phyloP scores from a whole-genome alignment of 208 protist genomes.

The Crithidia acanthocephali region DNA sequence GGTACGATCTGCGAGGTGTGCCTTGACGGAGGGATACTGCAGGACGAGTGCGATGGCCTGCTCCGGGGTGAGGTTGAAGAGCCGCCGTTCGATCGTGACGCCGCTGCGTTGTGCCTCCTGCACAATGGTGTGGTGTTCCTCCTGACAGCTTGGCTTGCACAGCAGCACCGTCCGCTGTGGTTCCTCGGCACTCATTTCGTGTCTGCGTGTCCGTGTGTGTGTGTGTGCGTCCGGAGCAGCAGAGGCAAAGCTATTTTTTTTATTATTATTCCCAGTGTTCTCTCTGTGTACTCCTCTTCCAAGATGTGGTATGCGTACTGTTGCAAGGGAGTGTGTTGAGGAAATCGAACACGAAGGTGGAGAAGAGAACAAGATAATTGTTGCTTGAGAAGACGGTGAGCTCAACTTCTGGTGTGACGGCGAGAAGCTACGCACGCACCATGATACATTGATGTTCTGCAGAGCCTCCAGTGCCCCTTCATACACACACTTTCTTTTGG shows the following conservation, averaged over 20 bases:
- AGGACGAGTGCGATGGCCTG: constrained; percentile 56
- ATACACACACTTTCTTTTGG: too few species aligned
- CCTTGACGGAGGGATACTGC: constrained; percentile 54
- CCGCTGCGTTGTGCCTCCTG: constrained; percentile 54
- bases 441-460: too few species aligned
- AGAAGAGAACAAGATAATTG: too few species aligned
- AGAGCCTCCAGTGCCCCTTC: too few species aligned
- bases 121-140: constrained; percentile 56
- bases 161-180: constrained; percentile 60
- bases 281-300: too few species aligned
- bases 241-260: not conserved
- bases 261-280: too few species aligned
- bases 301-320: too few species aligned
- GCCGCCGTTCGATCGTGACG: constrained; percentile 56
- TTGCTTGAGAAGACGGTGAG: too few species aligned
- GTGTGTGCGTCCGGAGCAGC: not conserved
- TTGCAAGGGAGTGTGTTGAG: too few species aligned
- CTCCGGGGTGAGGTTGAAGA: constrained; percentile 50
- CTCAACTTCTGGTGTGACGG: too few species aligned
- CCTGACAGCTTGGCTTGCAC: constrained; percentile 68
- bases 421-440: too few species aligned
- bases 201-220: not conserved
- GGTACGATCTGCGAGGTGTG: not conserved
- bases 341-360: too few species aligned
- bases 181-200: constrained; percentile 6